These are phyloP conservation scores for Exophiala alcalophila DNA, from an alignment of 2,329 filamentous ascomycete genomes.

Conservation along the genomic window DNA sequence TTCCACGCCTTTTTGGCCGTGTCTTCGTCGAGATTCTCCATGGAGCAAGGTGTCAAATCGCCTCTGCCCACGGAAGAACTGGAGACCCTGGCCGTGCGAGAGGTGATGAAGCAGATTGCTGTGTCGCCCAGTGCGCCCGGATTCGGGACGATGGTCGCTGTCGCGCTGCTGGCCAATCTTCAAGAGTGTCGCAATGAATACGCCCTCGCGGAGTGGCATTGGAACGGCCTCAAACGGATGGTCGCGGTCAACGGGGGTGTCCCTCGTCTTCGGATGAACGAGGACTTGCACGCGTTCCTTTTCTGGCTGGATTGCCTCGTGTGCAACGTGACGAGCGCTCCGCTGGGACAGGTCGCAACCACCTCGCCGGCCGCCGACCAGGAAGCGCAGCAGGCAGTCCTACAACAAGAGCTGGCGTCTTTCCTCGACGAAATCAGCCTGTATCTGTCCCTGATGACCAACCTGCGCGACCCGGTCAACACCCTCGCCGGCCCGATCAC, in stretches of 20 bases:
- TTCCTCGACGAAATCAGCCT: too few species aligned
- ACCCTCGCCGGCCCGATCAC: too few species aligned
- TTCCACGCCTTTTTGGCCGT: conserved; percentile 2
- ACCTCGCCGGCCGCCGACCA: too few species aligned
- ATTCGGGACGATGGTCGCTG: conserved; percentile 1
- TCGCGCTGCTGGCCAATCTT: conserved; percentile 3
- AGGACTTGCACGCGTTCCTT: not conserved
- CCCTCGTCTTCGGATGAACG: not conserved
- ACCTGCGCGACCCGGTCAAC: too few species aligned
- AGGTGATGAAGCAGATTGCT: not conserved
- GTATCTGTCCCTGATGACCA: too few species aligned
- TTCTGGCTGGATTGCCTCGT: conserved; percentile 1
- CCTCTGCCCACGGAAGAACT: not conserved
- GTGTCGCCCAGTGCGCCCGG: not conserved
- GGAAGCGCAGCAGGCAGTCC: too few species aligned
- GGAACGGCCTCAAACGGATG: conserved; percentile 3
- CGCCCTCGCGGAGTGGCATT: not conserved
- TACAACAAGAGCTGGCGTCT: too few species aligned
- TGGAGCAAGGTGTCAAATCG: not conserved
- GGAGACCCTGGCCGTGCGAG: not conserved
- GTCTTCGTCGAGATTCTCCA: not conserved
- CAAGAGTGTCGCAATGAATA: not conserved
- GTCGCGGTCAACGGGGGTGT: not conserved
- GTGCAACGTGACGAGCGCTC: not conserved
- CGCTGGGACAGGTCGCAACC: conserved; percentile 2